phyloP scores from a whole-genome alignment of 768 basidiomycete genomes.

The Solioccasus polychromus region DNA sequence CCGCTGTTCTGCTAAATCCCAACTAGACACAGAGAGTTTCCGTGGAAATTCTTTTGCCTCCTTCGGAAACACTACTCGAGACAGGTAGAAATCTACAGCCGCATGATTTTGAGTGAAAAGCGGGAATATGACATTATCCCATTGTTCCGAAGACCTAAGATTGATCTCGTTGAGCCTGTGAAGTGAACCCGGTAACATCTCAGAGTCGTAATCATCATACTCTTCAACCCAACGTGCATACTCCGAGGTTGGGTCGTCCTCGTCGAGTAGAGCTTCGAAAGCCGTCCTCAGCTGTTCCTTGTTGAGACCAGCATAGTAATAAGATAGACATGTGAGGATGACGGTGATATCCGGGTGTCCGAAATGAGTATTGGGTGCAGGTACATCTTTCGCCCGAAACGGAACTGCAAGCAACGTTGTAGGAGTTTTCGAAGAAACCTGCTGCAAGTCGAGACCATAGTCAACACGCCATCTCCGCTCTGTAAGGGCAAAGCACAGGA shows the following conservation, averaged over 20 bases:
- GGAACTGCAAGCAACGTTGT: neutral
- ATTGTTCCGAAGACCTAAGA: neutral
- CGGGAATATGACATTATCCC: neutral
- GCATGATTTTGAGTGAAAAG: too few species aligned
- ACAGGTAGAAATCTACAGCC: too few species aligned
- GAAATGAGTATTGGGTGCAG: neutral
- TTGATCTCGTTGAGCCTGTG: neutral
- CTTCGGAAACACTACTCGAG: neutral
- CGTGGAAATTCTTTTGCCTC: neutral
- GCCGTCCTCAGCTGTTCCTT: neutral
- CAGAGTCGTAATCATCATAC: neutral
- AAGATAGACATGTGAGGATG: too few species aligned
- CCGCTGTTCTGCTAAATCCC: neutral
- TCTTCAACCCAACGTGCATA: neutral
- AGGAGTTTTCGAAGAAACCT: neutral
- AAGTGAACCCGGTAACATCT: neutral
- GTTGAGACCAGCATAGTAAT: neutral
- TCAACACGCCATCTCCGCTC: neutral
- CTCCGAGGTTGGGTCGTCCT: neutral
- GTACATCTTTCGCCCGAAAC: neutral
- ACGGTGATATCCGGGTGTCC: neutral
- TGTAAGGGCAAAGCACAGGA: too few species aligned
- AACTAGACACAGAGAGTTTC: neutral
- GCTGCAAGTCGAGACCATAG: neutral
- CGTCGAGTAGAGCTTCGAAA: neutral